Base-by-base conservation (phyloP, 192 early-diverging fungal genomes). In the Entophlyctis luteolus region DNA sequence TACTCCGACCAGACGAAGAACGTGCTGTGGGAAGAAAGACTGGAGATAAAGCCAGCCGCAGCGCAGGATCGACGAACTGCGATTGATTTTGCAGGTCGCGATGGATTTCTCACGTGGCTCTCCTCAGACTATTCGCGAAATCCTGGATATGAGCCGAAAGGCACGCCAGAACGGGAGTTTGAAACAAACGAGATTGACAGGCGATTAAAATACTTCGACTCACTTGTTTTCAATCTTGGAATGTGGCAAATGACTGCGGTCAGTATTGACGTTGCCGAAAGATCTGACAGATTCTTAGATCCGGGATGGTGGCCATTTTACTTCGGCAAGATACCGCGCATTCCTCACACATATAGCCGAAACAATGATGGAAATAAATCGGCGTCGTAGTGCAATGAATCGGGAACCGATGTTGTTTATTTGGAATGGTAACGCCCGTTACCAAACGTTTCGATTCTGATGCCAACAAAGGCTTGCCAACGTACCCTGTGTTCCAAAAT, bases 31-130 rank as follows among this genome's bases (percentile, higher is more conserved):
- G 42, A 45, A 14, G n/a, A 45, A 14, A n/a, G 42, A n/a, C 10
- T 14, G n/a, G 42, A 45, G 42, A 45, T 45, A n/a, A n/a, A 10
- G 10, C 10, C 42, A 45, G 10, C 42, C n/a, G 42, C 10, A 10
- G 10, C 42, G n/a, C n/a, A 10, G 10, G n/a, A 45, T 14, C 42
- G n/a, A 10, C 10, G 55, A 56, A 56, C 55, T 8, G 36, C 22
- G 55, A 29, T 56, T 31, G 55, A 56, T 32, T 56, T 56, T 56
- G 55, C 55, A 34, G 55, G 55, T 16, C 31, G 55, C n/a, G 55
- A 56, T 34, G 55, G 55, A 16, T 25, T 32, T n/a, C n/a, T 45
- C 10, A 14, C n/a, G 42, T 56, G 55, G 55, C 36, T 56, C 31
- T 5, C 55, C 8, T 25, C 18, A 32, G 55, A 56, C 10, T 56